Conservation (phyloP, 2,329 filamentous ascomycete species). For the Aspergillus sp. region DNA sequence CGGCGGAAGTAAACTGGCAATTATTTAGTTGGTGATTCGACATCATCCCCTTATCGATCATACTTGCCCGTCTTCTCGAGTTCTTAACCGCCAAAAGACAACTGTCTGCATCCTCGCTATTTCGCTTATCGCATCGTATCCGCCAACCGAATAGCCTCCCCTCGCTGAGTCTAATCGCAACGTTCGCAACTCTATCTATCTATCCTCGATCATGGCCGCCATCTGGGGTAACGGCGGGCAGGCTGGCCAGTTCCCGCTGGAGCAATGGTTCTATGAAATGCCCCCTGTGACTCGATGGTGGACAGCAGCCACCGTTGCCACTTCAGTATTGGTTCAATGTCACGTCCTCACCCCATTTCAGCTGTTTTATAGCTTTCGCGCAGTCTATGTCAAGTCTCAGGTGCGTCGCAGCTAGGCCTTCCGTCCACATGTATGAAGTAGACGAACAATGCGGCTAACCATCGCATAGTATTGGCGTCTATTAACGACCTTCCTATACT, state of each 20-base stretch:
- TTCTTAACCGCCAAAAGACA: background rate
- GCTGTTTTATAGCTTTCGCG: constrained; percentile 92
- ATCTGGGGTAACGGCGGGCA: constrained; percentile 49
- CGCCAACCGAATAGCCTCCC: background rate
- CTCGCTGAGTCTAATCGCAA: background rate
- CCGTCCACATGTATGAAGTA: background rate
- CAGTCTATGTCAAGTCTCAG: constrained; percentile 90
- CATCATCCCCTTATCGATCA: background rate
- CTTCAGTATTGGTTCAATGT: constrained; percentile 88
- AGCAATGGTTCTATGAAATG: constrained; percentile 99
- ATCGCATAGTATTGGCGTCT: constrained; percentile 83
- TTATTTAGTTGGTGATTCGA: no score
- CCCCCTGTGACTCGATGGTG: constrained; percentile 94
- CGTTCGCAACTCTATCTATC: background rate
- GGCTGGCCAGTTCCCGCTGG: constrained; percentile 71
- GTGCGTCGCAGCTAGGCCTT: constrained; percentile 54
- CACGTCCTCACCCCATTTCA: constrained; percentile 90
- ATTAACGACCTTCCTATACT: constrained; percentile 96
- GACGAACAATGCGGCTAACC: constrained; percentile 13
- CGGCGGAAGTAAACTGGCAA: background rate
- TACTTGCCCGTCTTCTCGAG: background rate
- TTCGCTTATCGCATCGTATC: background rate
- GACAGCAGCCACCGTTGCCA: constrained; percentile 89
- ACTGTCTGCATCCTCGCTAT: background rate
- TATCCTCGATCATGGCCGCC: constrained; percentile 41